Evolutionary conservation across 2,329 filamentous ascomycete species (phyloP), one percentile per base, ranked within the genome.

Genomic region (Aspergillus versicolor): DNA sequence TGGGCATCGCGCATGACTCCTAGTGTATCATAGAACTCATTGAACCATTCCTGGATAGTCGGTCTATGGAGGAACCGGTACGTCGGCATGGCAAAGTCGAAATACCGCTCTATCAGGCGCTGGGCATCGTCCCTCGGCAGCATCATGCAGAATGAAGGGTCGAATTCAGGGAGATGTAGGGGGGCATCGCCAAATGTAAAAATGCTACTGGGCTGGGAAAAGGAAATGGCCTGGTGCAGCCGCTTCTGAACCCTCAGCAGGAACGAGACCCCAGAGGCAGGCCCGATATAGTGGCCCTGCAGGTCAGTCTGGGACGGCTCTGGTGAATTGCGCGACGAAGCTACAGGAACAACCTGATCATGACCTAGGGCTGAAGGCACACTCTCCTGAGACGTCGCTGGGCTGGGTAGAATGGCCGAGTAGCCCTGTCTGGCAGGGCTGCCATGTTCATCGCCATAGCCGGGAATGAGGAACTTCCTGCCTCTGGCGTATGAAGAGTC

Each of bases 21-120:
- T 3, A 44, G 21, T 3, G 41, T 52, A 7, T 52, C 40, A n/a
- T 82, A 82, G 41, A 81, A 77, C 22, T 79, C 76, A 11, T 73
- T 69, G 11, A 82, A 72, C 73, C 73, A 79, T 37, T 64, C 62
- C 53, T 77, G 67, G n/a, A 79, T 64, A 0, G 73, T 79, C 3
- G 71, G 74, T 8, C 71, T 68, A 59, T 81, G 77, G 19, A 80
- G 64, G 57, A 79, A 80, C 2, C 77, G 73, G 57, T 80, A 73
- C 0, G 77, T 79, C 2, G 77, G 73, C 62, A 76, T 73, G 4
- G 74, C 71, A 55, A 78, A 75, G 54, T 79, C 76, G 58, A 79
- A 79, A 57, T 80, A 80, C 42, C 68, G 62, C 17, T 68, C 60
- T 4, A 79, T 43, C 11, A 79, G 64, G 5, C 58, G 58, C 5